A percentile compares a stretch with the other conserved stretches of the same genome.
Conservation (phyloP, 768 basidiomycete species). For the Pulveroboletus sp. region DNA sequence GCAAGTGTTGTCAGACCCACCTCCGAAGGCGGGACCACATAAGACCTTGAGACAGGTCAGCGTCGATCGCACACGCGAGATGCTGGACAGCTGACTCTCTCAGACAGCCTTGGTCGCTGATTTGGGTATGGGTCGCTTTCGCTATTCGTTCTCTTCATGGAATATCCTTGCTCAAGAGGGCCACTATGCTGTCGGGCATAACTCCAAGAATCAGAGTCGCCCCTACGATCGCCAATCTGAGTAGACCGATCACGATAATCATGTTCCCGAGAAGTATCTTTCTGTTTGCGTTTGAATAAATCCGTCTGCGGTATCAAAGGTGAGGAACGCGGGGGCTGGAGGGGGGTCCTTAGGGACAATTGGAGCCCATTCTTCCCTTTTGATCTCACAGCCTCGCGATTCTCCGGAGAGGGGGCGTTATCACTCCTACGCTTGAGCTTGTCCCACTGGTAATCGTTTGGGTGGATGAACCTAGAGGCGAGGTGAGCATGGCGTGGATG, state of each 20-base stretch:
- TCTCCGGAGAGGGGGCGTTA: conserved; percentile 17
- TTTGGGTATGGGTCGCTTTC: conserved; percentile 23
- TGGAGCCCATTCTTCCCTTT: conserved; percentile 22
- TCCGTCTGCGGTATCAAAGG: conserved; percentile 43
- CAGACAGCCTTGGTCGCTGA: conserved; percentile 25
- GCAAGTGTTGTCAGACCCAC: conserved; percentile 3
- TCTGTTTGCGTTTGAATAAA: conserved; percentile 34
- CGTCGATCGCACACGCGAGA: neutral
- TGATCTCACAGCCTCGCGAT: conserved; percentile 17
- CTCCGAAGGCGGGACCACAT: conserved; percentile 5
- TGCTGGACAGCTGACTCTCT: conserved; percentile 22
- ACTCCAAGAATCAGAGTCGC: conserved; percentile 21
- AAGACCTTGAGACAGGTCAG: conserved; percentile 16
- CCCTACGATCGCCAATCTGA: conserved; percentile 21
- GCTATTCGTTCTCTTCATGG: conserved; percentile 26
- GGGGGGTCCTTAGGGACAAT: conserved; percentile 17
- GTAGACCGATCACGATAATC: conserved; percentile 19
- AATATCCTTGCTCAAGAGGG: conserved; percentile 9
- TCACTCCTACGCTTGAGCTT: conserved; percentile 19
- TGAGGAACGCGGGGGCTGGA: conserved; percentile 24
- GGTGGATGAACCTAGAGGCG: conserved; percentile 44
- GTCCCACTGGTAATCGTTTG: conserved; percentile 42
- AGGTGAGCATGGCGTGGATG: conserved; percentile 5
- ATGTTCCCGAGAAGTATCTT: conserved; percentile 19
- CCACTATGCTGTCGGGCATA: conserved; percentile 18